These are phyloP conservation scores for Amaranthus hypochondriacus DNA, from an alignment of 148 eudicot species.

Conservation along the genomic window DNA sequence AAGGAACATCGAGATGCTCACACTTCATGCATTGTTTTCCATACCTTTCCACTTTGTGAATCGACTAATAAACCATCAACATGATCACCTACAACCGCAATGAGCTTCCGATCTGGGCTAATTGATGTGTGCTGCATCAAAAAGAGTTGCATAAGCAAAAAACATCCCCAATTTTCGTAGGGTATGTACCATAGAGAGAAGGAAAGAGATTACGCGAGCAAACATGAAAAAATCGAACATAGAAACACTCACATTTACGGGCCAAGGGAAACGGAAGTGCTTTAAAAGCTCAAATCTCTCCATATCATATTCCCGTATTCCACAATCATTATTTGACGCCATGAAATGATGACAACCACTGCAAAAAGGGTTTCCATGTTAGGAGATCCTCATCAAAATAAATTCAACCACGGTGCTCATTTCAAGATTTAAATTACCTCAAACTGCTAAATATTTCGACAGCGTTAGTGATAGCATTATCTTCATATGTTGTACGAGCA, in stretches of 20 bases:
- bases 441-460: constrained; percentile 64
- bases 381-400: background rate
- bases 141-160: background rate
- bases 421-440: constrained; percentile 36
- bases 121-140: constrained; percentile 79
- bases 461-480: constrained; percentile 88
- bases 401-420: background rate
- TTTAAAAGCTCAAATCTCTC: constrained; percentile 76
- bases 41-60: constrained; percentile 68
- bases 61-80: constrained; percentile 64
- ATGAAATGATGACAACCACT: constrained; percentile 69
- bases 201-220: no score
- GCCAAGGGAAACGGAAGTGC: constrained; percentile 79
- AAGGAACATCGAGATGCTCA: background rate
- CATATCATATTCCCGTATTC: constrained; percentile 76
- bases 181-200: background rate
- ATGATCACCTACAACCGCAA: constrained; percentile 79
- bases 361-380: constrained; percentile 13
- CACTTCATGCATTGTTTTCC: constrained; percentile 5
- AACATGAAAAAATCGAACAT: background rate
- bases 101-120: constrained; percentile 69
- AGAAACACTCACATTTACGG: constrained; percentile 69
- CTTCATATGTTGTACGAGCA: constrained; percentile 71
- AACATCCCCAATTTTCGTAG: background rate
- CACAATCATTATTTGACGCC: constrained; percentile 79